These are phyloP conservation scores for Eutrema heterophyllum DNA, from an alignment of 345 rosid genomes.

Conservation along the genomic window DNA sequence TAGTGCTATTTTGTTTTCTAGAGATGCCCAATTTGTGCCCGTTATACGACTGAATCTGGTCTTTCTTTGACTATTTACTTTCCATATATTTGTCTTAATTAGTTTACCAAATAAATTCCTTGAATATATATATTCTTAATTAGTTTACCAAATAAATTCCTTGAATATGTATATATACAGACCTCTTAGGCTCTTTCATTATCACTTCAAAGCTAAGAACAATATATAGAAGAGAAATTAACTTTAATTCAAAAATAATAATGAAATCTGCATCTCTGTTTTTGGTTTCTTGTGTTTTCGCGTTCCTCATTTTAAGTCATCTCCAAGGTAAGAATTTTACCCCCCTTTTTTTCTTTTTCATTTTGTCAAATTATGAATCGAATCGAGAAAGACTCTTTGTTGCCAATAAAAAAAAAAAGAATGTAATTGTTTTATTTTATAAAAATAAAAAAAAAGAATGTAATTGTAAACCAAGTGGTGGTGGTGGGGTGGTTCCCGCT, in stretches of 20 bases:
- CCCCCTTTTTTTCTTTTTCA: not conserved
- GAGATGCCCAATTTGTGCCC: not conserved
- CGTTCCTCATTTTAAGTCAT: not conserved
- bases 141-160: too few species aligned
- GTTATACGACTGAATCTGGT: not conserved
- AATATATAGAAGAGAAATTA: not conserved
- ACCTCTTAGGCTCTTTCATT: not conserved
- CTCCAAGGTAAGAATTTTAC: not conserved
- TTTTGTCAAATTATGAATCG: not conserved
- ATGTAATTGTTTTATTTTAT: not conserved
- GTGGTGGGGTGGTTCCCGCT: too few species aligned
- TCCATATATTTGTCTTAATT: not conserved
- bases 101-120: not conserved
- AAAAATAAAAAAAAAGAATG: too few species aligned
- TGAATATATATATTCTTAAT: not conserved
- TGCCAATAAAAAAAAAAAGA: not conserved
- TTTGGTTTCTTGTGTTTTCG: not conserved
- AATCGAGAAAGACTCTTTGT: not conserved
- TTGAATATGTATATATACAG: not conserved
- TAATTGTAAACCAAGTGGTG: too few species aligned
- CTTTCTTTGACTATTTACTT: not conserved
- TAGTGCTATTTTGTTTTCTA: not conserved
- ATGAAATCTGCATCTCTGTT: not conserved
- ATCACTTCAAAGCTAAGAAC: not conserved
- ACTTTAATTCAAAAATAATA: not conserved